Evolutionary conservation across 352 stramenopile species (phyloP), one percentile per base, ranked within the genome.

Genomic region (Achlya hypogyna): DNA sequence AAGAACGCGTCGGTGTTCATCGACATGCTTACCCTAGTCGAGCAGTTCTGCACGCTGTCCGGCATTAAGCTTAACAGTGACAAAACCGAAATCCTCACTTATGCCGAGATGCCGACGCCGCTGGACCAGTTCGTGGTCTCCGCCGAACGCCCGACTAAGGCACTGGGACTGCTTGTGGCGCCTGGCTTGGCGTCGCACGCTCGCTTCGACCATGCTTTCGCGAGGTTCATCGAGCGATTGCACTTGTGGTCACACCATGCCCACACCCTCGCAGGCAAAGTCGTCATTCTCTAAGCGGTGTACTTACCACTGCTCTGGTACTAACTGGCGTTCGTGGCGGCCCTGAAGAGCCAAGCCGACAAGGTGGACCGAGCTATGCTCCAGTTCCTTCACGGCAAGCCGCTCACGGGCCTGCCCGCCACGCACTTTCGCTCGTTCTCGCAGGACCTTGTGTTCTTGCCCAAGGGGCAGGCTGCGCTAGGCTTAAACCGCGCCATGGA

Each of bases 71-170:
- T 63, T 4, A 63, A 63, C 32, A 22, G 42, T 0, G 54, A 52
- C 32, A 63, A 63, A 35, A 51, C 54, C 10, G 29, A 63, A 34
- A n/a, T 63, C 20, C 35, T 63, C 10, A 63, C 54, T 22, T 63
- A 25, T 51, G 22, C 3, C 12, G 29, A 22, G 6, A 10, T 51
- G 4, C 29, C 34, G 0, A 5, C 4, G 9, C 5, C 4, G 9
- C 27, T 63, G 20, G n/a, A n/a, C 29, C 54, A 5, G 10, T 5
- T 12, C 2, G 42, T n/a, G n/a, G n/a, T n/a, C n/a, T n/a, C 22
- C 6, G 20, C 4, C 32, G 49, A 8, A 32, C 32, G 5, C 25
- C 31, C 12, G 54, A 42, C 40, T 6, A 63, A 63, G 22, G 29
- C 54, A 14, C 35, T 63, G 18, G 54, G 54, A 12, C 49, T 63